Evolutionary conservation across 1,284 basidiomycete genomes (phyloP).

Genomic region (Cutaneotrichosporon cyanovorans): DNA sequence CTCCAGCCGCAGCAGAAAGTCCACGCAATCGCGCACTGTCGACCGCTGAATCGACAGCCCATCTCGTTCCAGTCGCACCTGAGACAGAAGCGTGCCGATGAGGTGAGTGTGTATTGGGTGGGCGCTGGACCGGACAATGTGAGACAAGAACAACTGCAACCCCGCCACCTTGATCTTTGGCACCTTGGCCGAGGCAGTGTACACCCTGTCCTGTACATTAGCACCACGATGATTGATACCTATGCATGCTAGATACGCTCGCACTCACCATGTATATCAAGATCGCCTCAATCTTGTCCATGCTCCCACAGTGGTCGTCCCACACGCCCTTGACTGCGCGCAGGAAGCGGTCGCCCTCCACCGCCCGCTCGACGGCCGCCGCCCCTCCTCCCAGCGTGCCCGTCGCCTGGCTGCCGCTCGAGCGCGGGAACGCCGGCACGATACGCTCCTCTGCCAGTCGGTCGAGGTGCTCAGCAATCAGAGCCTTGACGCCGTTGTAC

Average conservation of each 20-base stretch:
- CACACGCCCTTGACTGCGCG: slow-evolving; percentile 79
- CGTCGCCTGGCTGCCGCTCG: slow-evolving; percentile 32
- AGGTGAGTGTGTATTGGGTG: slow-evolving; percentile 75
- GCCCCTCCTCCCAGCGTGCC: slow-evolving; percentile 34
- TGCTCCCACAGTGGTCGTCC: slow-evolving; percentile 88
- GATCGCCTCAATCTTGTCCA: slow-evolving; percentile 82
- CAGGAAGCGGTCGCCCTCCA: slow-evolving; percentile 74
- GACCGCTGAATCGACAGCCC: slow-evolving; percentile 87
- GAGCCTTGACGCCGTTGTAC: slow-evolving; percentile 74
- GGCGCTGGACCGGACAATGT: slow-evolving; percentile 60
- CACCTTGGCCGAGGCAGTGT: slow-evolving; percentile 62
- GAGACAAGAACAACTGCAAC: slow-evolving; percentile 69
- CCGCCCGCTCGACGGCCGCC: slow-evolving; percentile 37
- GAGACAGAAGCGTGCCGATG: slow-evolving; percentile 70
- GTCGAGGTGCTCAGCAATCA: slow-evolving; percentile 78
- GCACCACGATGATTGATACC: no score
- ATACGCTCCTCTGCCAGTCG: slow-evolving; percentile 68
- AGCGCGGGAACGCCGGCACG: slow-evolving; percentile 69
- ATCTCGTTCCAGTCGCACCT: slow-evolving; percentile 85
- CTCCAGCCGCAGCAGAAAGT: slow-evolving; percentile 57
- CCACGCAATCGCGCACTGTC: slow-evolving; percentile 80
- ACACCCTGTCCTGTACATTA: slow-evolving; percentile 90
- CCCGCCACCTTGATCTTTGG: slow-evolving; percentile 79
- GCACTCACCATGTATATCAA: slow-evolving; percentile 85
- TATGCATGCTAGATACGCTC: background rate